Conservation (phyloP, 305 asterid species). For the Fraxinus baroniana region DNA sequence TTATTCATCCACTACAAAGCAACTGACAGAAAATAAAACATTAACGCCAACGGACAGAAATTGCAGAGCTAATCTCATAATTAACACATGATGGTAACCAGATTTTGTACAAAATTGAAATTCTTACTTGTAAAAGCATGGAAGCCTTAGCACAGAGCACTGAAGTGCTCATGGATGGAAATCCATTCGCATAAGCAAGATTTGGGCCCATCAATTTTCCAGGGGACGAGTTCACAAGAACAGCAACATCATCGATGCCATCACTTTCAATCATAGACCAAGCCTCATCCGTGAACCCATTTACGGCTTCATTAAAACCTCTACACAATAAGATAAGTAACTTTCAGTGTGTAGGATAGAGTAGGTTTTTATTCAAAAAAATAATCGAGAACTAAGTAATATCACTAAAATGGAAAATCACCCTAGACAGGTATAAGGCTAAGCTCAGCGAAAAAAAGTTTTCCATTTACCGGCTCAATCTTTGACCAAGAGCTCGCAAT, state of each 20-base stretch:
- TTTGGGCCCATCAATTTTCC: slow-evolving; percentile 71
- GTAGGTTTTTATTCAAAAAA: background rate
- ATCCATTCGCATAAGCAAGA: slow-evolving; percentile 65
- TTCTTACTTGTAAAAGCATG: slow-evolving; percentile 81
- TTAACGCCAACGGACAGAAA: background rate
- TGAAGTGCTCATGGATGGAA: slow-evolving; percentile 67
- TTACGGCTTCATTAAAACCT: slow-evolving; percentile 97
- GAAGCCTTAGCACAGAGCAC: slow-evolving; percentile 95
- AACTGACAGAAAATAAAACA: background rate
- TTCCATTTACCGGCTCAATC: slow-evolving; percentile 69
- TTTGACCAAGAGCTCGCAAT: slow-evolving; percentile 82
- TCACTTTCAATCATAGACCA: slow-evolving; percentile 89
- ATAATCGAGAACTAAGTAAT: slow-evolving; percentile 6
- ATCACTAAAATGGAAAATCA: background rate
- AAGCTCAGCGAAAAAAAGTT: background rate
- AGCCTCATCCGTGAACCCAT: slow-evolving; percentile 87
- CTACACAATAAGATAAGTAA: slow-evolving; percentile 35
- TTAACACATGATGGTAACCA: background rate
- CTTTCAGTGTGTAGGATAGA: background rate
- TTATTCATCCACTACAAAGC: background rate
- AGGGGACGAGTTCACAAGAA: slow-evolving; percentile 79
- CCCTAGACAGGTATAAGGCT: background rate
- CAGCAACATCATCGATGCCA: slow-evolving; percentile 88
- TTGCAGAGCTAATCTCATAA: background rate
- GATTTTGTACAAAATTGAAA: background rate